Percentiles rank a stretch among this genome's conserved stretches.
Conservation (phyloP, 345 rosid genomes). For the Alliaria petiolata region DNA sequence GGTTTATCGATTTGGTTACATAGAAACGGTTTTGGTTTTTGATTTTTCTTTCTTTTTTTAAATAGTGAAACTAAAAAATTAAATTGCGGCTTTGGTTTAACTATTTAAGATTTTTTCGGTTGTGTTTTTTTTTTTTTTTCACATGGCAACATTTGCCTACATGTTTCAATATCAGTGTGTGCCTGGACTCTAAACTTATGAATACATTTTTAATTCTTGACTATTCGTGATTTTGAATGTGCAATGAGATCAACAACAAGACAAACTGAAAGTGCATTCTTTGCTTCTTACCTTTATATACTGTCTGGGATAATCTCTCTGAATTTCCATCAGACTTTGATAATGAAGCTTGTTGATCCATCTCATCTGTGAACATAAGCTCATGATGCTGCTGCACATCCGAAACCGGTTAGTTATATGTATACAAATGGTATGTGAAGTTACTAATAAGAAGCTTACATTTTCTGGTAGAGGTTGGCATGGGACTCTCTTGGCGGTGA, state of each 20-base stretch:
- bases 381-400: conserved; percentile 36
- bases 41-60: no score
- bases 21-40: no score
- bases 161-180: background rate
- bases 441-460: conserved; percentile 41
- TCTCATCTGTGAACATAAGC: conserved; percentile 7
- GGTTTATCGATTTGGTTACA: no score
- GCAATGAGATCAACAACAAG: background rate
- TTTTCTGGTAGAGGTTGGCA: conserved; percentile 30
- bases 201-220: background rate
- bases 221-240: background rate
- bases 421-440: background rate
- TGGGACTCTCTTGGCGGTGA: conserved; percentile 26
- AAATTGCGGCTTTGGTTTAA: no score
- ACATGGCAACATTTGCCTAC: background rate
- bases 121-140: no score
- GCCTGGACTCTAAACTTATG: background rate
- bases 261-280: background rate
- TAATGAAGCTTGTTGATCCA: conserved; percentile 32
- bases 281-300: conserved; percentile 2
- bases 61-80: no score
- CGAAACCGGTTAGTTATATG: background rate
- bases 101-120: no score
- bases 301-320: background rate
- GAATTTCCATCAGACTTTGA: background rate